Evolutionary conservation across 2,329 filamentous ascomycete species (phyloP).

Genomic region (Colletotrichum tofieldiae): DNA sequence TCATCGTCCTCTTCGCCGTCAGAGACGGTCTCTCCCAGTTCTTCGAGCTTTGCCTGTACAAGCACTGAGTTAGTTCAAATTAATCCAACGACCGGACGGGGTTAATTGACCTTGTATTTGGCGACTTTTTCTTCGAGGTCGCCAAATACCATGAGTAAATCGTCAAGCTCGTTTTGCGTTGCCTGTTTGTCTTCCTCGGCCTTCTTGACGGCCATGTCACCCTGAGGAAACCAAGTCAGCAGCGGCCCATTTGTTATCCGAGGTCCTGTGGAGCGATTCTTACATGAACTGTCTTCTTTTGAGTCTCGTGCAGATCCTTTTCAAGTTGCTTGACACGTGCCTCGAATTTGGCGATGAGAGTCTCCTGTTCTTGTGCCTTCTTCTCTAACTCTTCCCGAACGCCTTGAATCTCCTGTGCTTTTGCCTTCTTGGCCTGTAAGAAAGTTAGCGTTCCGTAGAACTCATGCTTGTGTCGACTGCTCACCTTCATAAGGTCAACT

Average conservation of each 20-base stretch:
- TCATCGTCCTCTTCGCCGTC: conserved; percentile 81
- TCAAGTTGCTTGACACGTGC: conserved; percentile 51
- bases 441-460: conserved; percentile 43
- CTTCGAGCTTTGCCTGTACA: conserved; percentile 70
- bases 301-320: conserved; percentile 49
- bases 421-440: conserved; percentile 71
- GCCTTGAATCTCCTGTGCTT: conserved; percentile 72
- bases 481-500: conserved; percentile 73
- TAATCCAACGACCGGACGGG: neutral
- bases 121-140: conserved; percentile 84
- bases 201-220: conserved; percentile 55
- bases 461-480: conserved; percentile 12
- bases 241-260: neutral
- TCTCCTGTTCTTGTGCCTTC: conserved; percentile 60
- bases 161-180: conserved; percentile 82
- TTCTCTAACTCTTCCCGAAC: conserved; percentile 59
- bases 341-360: conserved; percentile 55
- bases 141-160: conserved; percentile 85
- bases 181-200: conserved; percentile 75
- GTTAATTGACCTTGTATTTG: conserved; percentile 78
- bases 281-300: conserved; percentile 45
- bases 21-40: conserved; percentile 79
- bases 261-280: neutral
- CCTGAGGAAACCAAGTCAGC: conserved; percentile 46
- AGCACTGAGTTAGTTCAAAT: conserved; percentile 34